Evolutionary conservation across 331 rosid genomes (phyloP).

Genomic region (Dryas integrifolia): DNA sequence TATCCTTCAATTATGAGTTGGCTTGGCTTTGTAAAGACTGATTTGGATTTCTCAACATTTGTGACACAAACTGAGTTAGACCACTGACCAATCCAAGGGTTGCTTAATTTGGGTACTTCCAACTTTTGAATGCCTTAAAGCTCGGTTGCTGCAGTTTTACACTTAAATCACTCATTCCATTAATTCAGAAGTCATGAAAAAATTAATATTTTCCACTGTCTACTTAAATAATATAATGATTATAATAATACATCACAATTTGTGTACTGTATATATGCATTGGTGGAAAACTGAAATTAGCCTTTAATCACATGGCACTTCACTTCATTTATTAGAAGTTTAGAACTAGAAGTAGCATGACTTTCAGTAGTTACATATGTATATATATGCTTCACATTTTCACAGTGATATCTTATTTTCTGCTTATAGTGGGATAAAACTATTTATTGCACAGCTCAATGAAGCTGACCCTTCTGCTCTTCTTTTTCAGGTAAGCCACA

Average conservation of each 20-base stretch:
- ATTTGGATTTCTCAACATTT: slow-evolving; percentile 6
- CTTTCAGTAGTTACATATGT: no score
- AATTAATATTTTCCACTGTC: no score
- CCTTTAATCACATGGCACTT: not conserved
- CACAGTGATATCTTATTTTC: not conserved
- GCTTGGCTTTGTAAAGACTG: not conserved
- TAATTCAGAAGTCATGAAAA: no score
- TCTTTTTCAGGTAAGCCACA: slow-evolving; percentile 55
- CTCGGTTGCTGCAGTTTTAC: no score
- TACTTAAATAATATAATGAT: no score
- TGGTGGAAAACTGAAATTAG: not conserved
- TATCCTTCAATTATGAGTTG: not conserved
- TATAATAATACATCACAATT: not conserved
- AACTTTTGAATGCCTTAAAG: no score
- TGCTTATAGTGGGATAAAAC: not conserved
- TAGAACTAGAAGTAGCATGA: not conserved
- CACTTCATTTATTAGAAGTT: not conserved
- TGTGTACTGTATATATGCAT: not conserved
- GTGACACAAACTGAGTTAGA: not conserved
- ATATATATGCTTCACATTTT: no score
- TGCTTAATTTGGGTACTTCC: not conserved
- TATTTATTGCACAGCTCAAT: not conserved
- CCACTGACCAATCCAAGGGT: slow-evolving; percentile 7
- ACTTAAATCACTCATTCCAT: no score
- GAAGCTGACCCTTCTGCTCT: not conserved